phyloP scores from a whole-genome alignment of 345 rosid genomes.

The Arabidopsis arenosa region DNA sequence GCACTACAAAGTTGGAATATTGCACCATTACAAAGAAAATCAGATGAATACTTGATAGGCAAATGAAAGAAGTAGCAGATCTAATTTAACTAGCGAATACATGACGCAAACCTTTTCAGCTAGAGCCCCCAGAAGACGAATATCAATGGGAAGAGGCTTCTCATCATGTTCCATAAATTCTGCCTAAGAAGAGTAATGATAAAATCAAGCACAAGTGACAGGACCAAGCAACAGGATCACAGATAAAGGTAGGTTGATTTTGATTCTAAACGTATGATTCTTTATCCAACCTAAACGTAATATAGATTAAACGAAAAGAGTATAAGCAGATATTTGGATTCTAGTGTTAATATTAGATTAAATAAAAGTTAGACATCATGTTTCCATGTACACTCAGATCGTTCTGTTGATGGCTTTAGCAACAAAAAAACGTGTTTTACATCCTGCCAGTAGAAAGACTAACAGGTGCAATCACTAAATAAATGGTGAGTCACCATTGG shows the following conservation, averaged over 20 bases:
- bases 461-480: constrained; percentile 11
- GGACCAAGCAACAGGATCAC: constrained; percentile 28
- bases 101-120: constrained; percentile 84
- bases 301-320: constrained; percentile 15
- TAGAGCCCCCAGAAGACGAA: constrained; percentile 97
- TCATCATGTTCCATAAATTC: constrained; percentile 99
- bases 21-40: constrained; percentile 20
- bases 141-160: constrained; percentile 97
- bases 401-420: constrained; percentile 24
- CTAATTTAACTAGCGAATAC: constrained; percentile 26
- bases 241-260: constrained; percentile 19
- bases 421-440: constrained; percentile 23
- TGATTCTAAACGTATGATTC: constrained; percentile 18
- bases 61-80: constrained; percentile 22
- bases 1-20: constrained; percentile 54
- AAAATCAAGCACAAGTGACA: constrained; percentile 32
- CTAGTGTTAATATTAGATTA: constrained; percentile 12
- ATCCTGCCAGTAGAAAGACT: constrained; percentile 20
- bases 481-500: neutral
- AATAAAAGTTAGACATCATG: constrained; percentile 19
- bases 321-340: constrained; percentile 5
- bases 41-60: constrained; percentile 15
- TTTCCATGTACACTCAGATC: constrained; percentile 7
- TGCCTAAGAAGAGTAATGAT: constrained; percentile 61
- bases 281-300: neutral